Evolutionary conservation across 2,329 filamentous ascomycete genomes (phyloP).

Genomic region (Sarocladium oryzae): DNA sequence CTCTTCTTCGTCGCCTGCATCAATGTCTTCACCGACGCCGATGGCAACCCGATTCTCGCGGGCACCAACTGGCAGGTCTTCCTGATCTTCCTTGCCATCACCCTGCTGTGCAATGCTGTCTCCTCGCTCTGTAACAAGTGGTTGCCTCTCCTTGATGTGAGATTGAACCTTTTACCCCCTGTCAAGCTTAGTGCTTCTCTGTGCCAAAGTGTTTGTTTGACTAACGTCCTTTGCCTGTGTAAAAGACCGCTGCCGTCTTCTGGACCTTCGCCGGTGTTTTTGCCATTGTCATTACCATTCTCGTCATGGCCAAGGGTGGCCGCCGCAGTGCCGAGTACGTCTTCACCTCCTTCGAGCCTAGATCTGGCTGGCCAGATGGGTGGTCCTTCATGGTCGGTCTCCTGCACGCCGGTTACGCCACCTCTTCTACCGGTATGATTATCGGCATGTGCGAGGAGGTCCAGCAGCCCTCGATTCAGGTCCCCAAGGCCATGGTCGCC

Average conservation of each 20-base stretch:
- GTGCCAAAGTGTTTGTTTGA: background rate
- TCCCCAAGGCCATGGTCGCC: constrained; percentile 66
- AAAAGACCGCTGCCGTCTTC: constrained; percentile 62
- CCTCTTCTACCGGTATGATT: constrained; percentile 73
- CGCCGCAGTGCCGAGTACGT: constrained; percentile 56
- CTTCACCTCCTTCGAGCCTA: constrained; percentile 61
- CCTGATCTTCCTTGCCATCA: constrained; percentile 64
- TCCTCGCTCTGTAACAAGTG: constrained; percentile 62
- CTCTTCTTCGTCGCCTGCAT: constrained; percentile 53
- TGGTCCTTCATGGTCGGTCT: constrained; percentile 71
- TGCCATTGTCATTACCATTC: constrained; percentile 54
- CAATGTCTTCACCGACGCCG: constrained; percentile 45
- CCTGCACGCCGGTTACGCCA: constrained; percentile 66
- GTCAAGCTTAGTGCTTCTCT: background rate
- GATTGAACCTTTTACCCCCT: constrained; percentile 22
- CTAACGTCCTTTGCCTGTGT: constrained; percentile 10
- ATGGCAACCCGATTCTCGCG: constrained; percentile 36
- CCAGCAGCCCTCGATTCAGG: constrained; percentile 56
- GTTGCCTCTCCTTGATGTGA: constrained; percentile 63
- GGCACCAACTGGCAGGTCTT: constrained; percentile 59
- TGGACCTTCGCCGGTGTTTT: constrained; percentile 69
- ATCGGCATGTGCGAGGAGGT: constrained; percentile 75
- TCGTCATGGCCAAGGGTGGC: constrained; percentile 63
- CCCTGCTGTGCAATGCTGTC: constrained; percentile 56
- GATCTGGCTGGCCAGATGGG: constrained; percentile 62